Percentiles rank a stretch among this genome's conserved stretches.
These are phyloP conservation scores for Verticillium klebahnii DNA, from an alignment of 2,329 filamentous ascomycete genomes.

Conservation along the genomic window DNA sequence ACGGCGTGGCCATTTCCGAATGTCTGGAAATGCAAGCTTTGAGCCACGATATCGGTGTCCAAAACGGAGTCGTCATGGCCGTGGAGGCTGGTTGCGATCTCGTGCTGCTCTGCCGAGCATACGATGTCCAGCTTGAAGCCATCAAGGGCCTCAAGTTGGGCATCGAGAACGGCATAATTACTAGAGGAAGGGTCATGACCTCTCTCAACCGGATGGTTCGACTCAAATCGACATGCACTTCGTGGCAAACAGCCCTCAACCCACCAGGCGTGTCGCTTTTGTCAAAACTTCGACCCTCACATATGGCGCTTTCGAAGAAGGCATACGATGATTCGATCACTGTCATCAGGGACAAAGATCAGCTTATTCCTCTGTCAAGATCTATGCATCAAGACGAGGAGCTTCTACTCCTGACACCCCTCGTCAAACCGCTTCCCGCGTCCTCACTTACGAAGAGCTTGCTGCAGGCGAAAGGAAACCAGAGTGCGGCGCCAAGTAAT, in stretches of 20 bases:
- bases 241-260: conserved; percentile 87
- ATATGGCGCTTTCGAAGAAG: conserved; percentile 74
- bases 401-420: conserved; percentile 78
- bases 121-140: conserved; percentile 84
- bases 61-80: conserved; percentile 95
- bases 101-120: conserved; percentile 81
- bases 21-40: conserved; percentile 96
- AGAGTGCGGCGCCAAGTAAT: conserved; percentile 27
- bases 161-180: conserved; percentile 85
- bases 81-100: conserved; percentile 94
- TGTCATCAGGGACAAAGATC: conserved; percentile 84
- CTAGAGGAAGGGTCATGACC: conserved; percentile 71
- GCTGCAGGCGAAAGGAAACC: conserved; percentile 45
- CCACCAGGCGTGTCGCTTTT: conserved; percentile 74
- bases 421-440: conserved; percentile 88
- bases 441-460: conserved; percentile 75
- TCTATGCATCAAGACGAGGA: conserved; percentile 83
- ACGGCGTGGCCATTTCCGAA: conserved; percentile 90
- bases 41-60: conserved; percentile 93
- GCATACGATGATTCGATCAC: conserved; percentile 93
- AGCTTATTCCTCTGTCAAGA: conserved; percentile 75
- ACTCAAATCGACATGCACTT: conserved; percentile 81
- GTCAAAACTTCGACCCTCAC: conserved; percentile 75
- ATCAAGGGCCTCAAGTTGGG: conserved; percentile 86
- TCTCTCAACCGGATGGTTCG: conserved; percentile 74